Evolutionary conservation across 257 asterid genomes (phyloP).

Genomic region (Knoxia roxburghii): DNA sequence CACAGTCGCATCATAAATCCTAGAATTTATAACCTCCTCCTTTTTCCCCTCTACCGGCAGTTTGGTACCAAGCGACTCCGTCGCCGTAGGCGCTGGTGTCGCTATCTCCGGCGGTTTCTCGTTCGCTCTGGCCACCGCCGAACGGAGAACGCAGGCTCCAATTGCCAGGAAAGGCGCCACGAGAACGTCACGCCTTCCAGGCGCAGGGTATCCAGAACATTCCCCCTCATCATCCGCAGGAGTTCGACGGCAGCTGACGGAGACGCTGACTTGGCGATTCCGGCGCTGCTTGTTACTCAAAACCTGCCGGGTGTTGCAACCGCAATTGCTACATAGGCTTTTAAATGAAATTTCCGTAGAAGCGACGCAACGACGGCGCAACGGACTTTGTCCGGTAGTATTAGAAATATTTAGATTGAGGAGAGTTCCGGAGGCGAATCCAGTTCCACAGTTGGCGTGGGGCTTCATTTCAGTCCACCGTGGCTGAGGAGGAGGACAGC

Average conservation of each 20-base stretch:
- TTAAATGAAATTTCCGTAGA: conserved; percentile 9
- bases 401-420: background rate
- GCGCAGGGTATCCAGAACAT: conserved; percentile 4
- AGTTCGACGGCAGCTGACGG: conserved; percentile 25
- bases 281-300: conserved; percentile 16
- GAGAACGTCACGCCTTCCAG: conserved; percentile 54
- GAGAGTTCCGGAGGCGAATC: conserved; percentile 12
- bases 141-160: conserved; percentile 54
- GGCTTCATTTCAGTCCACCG: conserved; percentile 27
- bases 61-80: conserved; percentile 11
- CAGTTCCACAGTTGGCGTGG: conserved; percentile 11
- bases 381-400: background rate
- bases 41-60: conserved; percentile 26
- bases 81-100: conserved; percentile 17
- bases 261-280: conserved; percentile 32
- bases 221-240: conserved; percentile 21
- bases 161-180: conserved; percentile 47
- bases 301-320: conserved; percentile 16
- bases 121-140: conserved; percentile 70
- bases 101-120: conserved; percentile 34
- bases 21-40: conserved; percentile 57
- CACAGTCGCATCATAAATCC: conserved; percentile 76
- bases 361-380: conserved; percentile 4
- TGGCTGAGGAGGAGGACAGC: background rate
- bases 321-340: background rate